phyloP scores from a whole-genome alignment of 495 filamentous ascomycete species.

The Penicillium ochrochloron region DNA sequence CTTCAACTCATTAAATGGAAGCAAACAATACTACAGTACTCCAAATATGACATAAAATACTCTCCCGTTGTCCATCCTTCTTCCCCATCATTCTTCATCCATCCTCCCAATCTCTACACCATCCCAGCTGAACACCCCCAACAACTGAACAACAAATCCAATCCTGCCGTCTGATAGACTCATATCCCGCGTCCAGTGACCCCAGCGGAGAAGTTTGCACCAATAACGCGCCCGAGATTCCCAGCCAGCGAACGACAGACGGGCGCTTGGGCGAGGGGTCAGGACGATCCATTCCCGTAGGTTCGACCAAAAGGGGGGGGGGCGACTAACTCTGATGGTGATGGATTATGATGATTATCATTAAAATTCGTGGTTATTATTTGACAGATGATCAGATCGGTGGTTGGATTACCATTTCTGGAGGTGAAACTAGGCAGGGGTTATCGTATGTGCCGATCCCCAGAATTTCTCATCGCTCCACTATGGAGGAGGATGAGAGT shows the following conservation, averaged over 20 bases:
- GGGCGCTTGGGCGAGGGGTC: slow-evolving; percentile 26
- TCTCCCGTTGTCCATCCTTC: background rate
- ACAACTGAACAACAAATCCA: background rate
- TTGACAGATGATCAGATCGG: slow-evolving; percentile 28
- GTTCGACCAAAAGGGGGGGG: slow-evolving; percentile 15
- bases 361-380: slow-evolving; percentile 11
- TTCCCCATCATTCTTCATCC: background rate
- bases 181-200: slow-evolving; percentile 6
- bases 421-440: slow-evolving; percentile 38
- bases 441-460: slow-evolving; percentile 39
- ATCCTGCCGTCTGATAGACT: slow-evolving; percentile 1
- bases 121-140: background rate
- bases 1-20: no score
- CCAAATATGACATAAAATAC: background rate
- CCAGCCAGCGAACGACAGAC: background rate
- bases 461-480: slow-evolving; percentile 4
- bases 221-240: background rate
- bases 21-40: no score
- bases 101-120: background rate
- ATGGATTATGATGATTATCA: background rate
- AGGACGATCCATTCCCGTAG: slow-evolving; percentile 41
- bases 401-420: slow-evolving; percentile 23
- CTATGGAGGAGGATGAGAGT: background rate
- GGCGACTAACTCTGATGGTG: background rate
- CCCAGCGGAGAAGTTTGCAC: background rate